These are phyloP conservation scores for Rhizopogon vinicolor DNA, from an alignment of 768 basidiomycete species.

Conservation along the genomic window DNA sequence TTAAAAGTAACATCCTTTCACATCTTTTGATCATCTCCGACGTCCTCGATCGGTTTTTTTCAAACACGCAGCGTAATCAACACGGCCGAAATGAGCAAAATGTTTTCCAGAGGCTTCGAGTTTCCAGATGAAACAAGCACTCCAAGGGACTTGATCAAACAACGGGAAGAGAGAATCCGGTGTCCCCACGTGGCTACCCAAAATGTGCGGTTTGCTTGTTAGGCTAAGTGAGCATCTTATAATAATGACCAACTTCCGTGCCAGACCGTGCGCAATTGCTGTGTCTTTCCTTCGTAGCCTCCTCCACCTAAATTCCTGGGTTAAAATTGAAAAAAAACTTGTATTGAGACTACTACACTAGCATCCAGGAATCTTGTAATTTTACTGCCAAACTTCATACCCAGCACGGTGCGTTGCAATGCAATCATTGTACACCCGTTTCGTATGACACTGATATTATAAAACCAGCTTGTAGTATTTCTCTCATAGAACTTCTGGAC, in stretches of 20 bases:
- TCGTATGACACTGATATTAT: background rate
- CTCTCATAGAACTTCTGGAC: background rate
- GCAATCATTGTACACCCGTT: background rate
- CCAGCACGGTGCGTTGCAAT: background rate
- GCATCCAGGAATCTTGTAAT: background rate
- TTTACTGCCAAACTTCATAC: slow-evolving; percentile 1
- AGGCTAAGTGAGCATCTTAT: slow-evolving; percentile 19
- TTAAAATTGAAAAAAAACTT: background rate
- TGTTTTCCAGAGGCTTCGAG: background rate
- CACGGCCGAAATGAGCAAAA: background rate
- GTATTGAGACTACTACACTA: background rate
- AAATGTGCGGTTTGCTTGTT: slow-evolving; percentile 22
- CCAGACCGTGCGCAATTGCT: slow-evolving; percentile 2
- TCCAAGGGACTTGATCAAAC: background rate
- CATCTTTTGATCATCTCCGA: background rate
- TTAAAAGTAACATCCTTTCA: background rate
- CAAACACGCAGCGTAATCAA: background rate
- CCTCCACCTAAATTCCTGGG: slow-evolving; percentile 1
- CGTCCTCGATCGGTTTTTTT: background rate
- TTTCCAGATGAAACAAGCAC: background rate
- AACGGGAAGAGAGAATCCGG: slow-evolving; percentile 3
- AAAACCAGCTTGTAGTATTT: background rate
- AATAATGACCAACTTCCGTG: slow-evolving; percentile 12
- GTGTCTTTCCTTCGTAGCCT: background rate
- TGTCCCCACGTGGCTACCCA: slow-evolving; percentile 22